Base-by-base conservation (phyloP, 306 rosid species). In the Rosa chinensis region DNA sequence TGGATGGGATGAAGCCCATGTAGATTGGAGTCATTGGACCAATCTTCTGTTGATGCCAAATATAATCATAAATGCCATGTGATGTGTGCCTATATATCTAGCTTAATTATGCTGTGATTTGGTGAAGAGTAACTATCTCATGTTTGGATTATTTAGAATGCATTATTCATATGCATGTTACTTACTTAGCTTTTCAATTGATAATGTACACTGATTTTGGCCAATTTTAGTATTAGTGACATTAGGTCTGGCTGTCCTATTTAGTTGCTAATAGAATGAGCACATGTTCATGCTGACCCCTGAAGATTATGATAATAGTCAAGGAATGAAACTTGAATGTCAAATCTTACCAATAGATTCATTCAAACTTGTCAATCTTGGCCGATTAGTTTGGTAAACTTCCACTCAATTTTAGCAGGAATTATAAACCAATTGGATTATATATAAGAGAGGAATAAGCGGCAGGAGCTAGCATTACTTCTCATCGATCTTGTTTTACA, bases 1-100 rank as follows among this genome's bases (percentile, higher is more conserved):
- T 72, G 55, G 83, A 83, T 79, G 80, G 50, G 75, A 58, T 8
- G 32, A 8, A n/a, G 14, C 35, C 12, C 11, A 20, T 52, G 21
- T 50, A 20, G 56, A 50, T 16, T 50, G 56, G 64, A 32, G 37
- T 32, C 37, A 32, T 2, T 32, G 37, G 37, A 32, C 37, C 37
- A 32, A 32, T 32, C 59, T 4, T 16, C 9, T 50, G 20, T 13
- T 50, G 14, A 50, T 50, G 55, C 18, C n/a, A 16, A 17, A 55
- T 18, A 55, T 53, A 20, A 7, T 18, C 0, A 55, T 55, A 55
- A 20, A 55, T 18, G 1, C n/a, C 69, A 63, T 63, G 69, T 35
- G 69, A n/a, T 63, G 21, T 63, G 69, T 63, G 69, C 20, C 69
- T 13, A 32, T 32, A 32, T 12, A 28, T 13, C 43, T 62, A 62